phyloP scores from a whole-genome alignment of 805 yeast genomes.

The Saccharomyces paradoxus region DNA sequence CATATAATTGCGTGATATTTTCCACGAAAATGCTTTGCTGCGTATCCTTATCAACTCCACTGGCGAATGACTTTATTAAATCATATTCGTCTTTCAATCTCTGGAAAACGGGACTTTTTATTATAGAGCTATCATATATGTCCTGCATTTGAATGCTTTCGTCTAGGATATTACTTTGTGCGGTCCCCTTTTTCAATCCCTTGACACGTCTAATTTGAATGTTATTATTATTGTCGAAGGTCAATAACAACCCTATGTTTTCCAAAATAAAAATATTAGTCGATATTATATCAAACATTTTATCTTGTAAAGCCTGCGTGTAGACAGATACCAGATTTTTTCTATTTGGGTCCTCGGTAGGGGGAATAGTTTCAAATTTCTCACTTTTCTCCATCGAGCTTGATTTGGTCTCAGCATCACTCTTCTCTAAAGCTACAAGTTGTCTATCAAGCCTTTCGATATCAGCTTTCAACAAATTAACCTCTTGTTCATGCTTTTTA shows the following conservation, averaged over 20 bases:
- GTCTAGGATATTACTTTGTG: conserved; percentile 24
- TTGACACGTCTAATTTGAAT: conserved; percentile 65
- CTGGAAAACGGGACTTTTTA: conserved; percentile 43
- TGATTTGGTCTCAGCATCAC: background rate
- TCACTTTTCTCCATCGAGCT: background rate
- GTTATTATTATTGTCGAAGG: conserved; percentile 28
- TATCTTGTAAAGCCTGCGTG: background rate
- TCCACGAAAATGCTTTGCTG: conserved; percentile 5
- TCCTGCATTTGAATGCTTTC: conserved; percentile 30
- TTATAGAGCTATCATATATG: conserved; percentile 28
- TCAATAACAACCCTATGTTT: conserved; percentile 60
- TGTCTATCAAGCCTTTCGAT: background rate
- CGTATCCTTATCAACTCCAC: background rate
- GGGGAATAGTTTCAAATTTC: background rate
- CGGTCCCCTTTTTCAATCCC: conserved; percentile 52
- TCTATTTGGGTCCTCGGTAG: too few relatives aligned
- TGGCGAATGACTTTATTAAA: conserved; percentile 8
- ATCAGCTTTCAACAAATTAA: background rate
- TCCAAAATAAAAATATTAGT: conserved; percentile 55
- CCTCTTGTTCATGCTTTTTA: background rate
- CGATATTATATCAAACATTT: conserved; percentile 32
- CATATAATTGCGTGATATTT: conserved; percentile 23
- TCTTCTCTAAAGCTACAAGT: background rate
- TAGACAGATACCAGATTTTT: background rate
- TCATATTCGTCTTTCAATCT: conserved; percentile 12